Evolutionary conservation across 768 basidiomycete species (phyloP).

Genomic region (Fistulinella prunicolor): DNA sequence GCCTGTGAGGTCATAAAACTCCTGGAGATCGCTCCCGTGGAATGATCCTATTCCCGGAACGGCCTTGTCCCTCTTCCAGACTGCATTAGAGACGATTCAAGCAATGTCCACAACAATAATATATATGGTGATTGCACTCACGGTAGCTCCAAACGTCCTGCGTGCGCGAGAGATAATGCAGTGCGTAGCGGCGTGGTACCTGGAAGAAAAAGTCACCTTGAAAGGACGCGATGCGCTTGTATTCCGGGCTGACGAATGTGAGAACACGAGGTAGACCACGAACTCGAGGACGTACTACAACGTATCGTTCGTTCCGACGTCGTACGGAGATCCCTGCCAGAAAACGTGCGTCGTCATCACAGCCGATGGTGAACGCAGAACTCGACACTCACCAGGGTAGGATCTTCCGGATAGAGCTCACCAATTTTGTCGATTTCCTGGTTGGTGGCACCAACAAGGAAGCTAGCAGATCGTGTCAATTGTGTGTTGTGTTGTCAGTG

Average conservation of each 20-base stretch:
- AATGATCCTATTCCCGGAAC: conserved; percentile 16
- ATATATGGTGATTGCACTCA: neutral
- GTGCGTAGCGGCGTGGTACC: conserved; percentile 5
- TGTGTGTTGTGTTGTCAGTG: neutral
- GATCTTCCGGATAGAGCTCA: conserved; percentile 3
- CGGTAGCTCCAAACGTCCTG: conserved; percentile 15
- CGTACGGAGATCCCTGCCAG: conserved; percentile 26
- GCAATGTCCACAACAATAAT: neutral
- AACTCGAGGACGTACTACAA: conserved; percentile 1
- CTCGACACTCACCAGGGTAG: neutral
- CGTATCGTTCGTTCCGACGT: conserved; percentile 21
- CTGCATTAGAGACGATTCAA: neutral
- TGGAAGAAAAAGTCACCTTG: conserved; percentile 35
- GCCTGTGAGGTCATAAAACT: conserved; percentile 10
- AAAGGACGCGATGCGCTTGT: conserved; percentile 33
- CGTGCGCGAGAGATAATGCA: conserved; percentile 10
- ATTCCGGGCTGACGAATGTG: conserved; percentile 31
- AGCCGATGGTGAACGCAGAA: neutral
- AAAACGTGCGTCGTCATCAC: neutral
- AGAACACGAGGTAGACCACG: neutral
- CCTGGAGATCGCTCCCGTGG: conserved; percentile 16
- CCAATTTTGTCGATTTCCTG: conserved; percentile 1
- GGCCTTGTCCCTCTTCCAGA: conserved; percentile 16
- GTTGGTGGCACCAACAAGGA: conserved; percentile 8
- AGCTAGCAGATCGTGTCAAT: no score